These are phyloP conservation scores for Marasmius fiardii DNA, from an alignment of 1,284 basidiomycete genomes.

Conservation along the genomic window DNA sequence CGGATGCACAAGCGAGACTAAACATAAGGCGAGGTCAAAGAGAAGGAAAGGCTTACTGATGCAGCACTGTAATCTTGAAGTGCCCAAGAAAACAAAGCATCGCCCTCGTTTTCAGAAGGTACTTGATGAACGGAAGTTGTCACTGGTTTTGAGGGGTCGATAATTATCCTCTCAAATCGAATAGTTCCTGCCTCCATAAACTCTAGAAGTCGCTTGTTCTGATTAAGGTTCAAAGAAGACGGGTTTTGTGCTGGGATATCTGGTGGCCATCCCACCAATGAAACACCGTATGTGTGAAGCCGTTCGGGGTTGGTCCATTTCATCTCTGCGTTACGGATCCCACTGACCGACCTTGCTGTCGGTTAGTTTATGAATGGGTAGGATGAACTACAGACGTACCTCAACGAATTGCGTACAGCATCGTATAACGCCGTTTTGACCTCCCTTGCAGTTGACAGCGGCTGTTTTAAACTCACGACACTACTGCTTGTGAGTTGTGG, in stretches of 20 bases:
- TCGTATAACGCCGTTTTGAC: slow-evolving; percentile 53
- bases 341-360: slow-evolving; percentile 42
- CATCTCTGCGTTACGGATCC: slow-evolving; percentile 64
- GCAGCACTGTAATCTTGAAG: slow-evolving; percentile 4
- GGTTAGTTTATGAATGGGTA: slow-evolving; percentile 2
- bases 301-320: slow-evolving; percentile 66
- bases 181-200: slow-evolving; percentile 43
- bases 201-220: slow-evolving; percentile 51
- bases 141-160: background rate
- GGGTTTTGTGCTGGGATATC: slow-evolving; percentile 57
- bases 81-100: slow-evolving; percentile 5
- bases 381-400: slow-evolving; percentile 30
- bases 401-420: slow-evolving; percentile 44
- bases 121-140: slow-evolving; percentile 7
- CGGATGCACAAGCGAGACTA: background rate
- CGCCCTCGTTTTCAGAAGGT: slow-evolving; percentile 3
- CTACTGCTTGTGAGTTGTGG: slow-evolving; percentile 7
- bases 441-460: slow-evolving; percentile 31
- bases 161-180: slow-evolving; percentile 38
- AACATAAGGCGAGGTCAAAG: background rate
- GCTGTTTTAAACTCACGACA: slow-evolving; percentile 20
- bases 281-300: slow-evolving; percentile 53
- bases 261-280: slow-evolving; percentile 58
- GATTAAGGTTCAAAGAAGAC: slow-evolving; percentile 46
- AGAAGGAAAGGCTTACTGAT: background rate